Percentiles rank a stretch among this genome's conserved stretches.
Conservation (phyloP, 352 stramenopile species). For the Phytopythium kandeliae region DNA sequence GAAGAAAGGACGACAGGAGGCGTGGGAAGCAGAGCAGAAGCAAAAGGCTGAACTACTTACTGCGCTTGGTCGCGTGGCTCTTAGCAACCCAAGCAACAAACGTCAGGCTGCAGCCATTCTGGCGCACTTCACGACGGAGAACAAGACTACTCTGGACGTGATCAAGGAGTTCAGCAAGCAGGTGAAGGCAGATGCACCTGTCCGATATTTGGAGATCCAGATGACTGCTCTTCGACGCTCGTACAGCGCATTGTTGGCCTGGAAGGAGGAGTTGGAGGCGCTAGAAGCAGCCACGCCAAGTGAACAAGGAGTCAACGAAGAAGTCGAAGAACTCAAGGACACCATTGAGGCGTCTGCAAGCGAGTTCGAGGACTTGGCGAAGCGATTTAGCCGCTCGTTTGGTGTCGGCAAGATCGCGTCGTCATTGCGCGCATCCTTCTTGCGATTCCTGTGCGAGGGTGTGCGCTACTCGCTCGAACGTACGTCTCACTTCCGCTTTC, state of each 20-base stretch:
- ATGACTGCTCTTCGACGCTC: constrained; percentile 78
- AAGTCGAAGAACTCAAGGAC: constrained; percentile 46
- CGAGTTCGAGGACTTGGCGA: constrained; percentile 68
- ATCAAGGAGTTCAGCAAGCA: constrained; percentile 80
- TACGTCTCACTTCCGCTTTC: constrained; percentile 54
- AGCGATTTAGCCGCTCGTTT: constrained; percentile 75
- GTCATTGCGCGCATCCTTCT: constrained; percentile 65
- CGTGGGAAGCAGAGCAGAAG: constrained; percentile 26
- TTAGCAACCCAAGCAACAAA: constrained; percentile 83
- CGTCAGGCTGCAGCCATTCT: constrained; percentile 69
- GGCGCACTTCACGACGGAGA: constrained; percentile 50
- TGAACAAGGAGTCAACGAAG: constrained; percentile 26
- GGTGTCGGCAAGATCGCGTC: constrained; percentile 67
- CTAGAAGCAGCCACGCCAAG: constrained; percentile 10
- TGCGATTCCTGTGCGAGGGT: constrained; percentile 80
- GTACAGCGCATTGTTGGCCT: constrained; percentile 51
- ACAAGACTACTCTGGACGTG: constrained; percentile 48
- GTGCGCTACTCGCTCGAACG: constrained; percentile 64
- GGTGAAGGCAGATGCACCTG: constrained; percentile 64
- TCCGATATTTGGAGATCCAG: constrained; percentile 85
- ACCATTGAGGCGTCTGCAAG: constrained; percentile 38
- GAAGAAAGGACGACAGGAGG: constrained; percentile 16
- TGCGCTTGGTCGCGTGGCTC: constrained; percentile 58
- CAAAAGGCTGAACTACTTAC: constrained; percentile 63
- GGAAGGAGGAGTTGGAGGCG: constrained; percentile 49